Conservation (phyloP, 345 rosid species). For the Litchi chinensis region DNA sequence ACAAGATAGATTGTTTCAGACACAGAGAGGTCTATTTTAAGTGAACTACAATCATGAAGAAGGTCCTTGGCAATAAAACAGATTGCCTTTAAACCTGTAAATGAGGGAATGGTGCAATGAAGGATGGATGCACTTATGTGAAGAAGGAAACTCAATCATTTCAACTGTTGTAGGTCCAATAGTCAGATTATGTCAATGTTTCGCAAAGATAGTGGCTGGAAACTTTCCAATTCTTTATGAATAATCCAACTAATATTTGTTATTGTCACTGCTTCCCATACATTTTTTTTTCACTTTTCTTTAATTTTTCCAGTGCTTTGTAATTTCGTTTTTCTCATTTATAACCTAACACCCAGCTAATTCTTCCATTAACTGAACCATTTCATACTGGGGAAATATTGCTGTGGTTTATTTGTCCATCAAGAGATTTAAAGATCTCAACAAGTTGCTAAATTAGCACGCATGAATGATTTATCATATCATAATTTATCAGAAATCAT, state of each 20-base stretch:
- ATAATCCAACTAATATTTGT: not conserved
- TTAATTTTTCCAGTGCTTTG: not conserved
- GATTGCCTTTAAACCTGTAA: not conserved
- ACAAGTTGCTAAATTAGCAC: slow-evolving; percentile 1
- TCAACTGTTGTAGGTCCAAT: not conserved
- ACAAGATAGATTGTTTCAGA: not conserved
- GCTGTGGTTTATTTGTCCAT: not conserved
- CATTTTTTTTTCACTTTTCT: not conserved
- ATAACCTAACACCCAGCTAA: not conserved
- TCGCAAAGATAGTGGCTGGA: not conserved
- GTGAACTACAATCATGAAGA: not conserved
- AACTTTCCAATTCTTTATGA: not conserved
- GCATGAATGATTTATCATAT: not conserved
- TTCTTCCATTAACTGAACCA: not conserved
- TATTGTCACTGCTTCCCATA: not conserved
- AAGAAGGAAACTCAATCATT: not conserved
- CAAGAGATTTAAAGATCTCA: not conserved
- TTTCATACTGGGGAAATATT: no score
- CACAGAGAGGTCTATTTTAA: not conserved
- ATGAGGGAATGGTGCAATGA: not conserved
- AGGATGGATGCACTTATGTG: not conserved
- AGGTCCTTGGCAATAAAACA: not conserved
- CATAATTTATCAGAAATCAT: not conserved
- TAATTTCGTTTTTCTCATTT: not conserved
- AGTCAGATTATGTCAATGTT: not conserved